These are phyloP conservation scores for Aureobasidium subglaciale DNA, from an alignment of 2,329 filamentous ascomycete genomes.

Conservation along the genomic window DNA sequence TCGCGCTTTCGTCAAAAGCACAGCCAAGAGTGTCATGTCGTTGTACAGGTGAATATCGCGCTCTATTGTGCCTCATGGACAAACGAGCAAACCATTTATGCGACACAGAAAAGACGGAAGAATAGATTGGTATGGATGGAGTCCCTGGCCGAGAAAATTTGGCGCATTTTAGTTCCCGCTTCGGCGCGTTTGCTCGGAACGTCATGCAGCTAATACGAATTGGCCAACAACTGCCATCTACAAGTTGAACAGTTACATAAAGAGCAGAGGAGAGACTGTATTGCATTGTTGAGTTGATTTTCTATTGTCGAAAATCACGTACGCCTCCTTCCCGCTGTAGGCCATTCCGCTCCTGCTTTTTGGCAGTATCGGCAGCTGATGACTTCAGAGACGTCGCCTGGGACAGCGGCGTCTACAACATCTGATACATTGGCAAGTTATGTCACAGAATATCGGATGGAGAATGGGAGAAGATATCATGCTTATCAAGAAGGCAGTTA, in stretches of 20 bases:
- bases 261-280: not conserved
- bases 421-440: slow-evolving; percentile 15
- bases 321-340: not conserved
- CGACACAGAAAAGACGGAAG: not conserved
- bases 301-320: not conserved
- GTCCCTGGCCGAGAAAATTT: slow-evolving; percentile 2
- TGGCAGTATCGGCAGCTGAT: not conserved
- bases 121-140: not conserved
- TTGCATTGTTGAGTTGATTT: not conserved
- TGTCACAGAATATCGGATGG: slow-evolving; percentile 21
- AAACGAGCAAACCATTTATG: not conserved
- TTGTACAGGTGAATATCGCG: not conserved
- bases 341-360: not conserved
- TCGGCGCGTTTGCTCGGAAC: slow-evolving; percentile 6
- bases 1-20: not conserved
- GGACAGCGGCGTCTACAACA: not conserved
- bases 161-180: slow-evolving; percentile 4
- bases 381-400: not conserved
- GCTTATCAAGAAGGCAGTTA: slow-evolving; percentile 28
- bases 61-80: not conserved
- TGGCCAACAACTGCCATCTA: slow-evolving; percentile 4
- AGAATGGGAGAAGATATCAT: slow-evolving; percentile 32
- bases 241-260: not conserved
- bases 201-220: slow-evolving; percentile 12
- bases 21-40: not conserved